These are phyloP conservation scores for Phylloporus gajari DNA, from an alignment of 1,284 basidiomycete species.

Conservation along the genomic window DNA sequence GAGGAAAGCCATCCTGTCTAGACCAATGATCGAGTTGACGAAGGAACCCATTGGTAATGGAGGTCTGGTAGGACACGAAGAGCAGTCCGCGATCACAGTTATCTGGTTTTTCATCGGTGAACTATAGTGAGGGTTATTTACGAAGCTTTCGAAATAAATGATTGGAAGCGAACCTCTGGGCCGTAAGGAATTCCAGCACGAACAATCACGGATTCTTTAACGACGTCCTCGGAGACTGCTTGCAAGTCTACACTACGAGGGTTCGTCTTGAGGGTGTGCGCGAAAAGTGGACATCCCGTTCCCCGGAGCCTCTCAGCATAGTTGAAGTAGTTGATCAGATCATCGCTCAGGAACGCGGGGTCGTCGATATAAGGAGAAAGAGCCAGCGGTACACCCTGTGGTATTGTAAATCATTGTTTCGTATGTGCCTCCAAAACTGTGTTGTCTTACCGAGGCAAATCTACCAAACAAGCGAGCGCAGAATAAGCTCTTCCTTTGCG, in stretches of 20 bases:
- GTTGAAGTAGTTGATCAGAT: neutral
- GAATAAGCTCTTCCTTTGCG: neutral
- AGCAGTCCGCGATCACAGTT: neutral
- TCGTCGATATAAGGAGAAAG: conserved; percentile 1
- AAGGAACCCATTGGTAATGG: conserved; percentile 3
- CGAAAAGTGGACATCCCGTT: neutral
- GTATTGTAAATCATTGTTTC: neutral
- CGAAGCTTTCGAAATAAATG: no score
- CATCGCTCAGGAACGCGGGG: neutral
- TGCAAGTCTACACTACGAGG: neutral
- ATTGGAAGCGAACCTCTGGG: neutral
- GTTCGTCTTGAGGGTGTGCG: conserved; percentile 2
- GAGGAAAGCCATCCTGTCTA: no score
- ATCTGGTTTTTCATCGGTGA: neutral
- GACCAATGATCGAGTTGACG: no score
- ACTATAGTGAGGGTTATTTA: no score
- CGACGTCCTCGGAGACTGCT: no score
- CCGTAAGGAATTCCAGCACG: conserved; percentile 11
- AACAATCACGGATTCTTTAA: neutral
- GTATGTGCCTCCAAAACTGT: no score
- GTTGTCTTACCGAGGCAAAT: conserved; percentile 1
- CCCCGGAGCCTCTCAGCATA: neutral
- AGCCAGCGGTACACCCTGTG: conserved; percentile 5
- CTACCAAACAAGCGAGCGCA: conserved; percentile 1
- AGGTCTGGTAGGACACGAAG: conserved; percentile 5